These are phyloP conservation scores for Coelastrella sp. DNA, from an alignment of 139 green algal species.

Conservation along the genomic window DNA sequence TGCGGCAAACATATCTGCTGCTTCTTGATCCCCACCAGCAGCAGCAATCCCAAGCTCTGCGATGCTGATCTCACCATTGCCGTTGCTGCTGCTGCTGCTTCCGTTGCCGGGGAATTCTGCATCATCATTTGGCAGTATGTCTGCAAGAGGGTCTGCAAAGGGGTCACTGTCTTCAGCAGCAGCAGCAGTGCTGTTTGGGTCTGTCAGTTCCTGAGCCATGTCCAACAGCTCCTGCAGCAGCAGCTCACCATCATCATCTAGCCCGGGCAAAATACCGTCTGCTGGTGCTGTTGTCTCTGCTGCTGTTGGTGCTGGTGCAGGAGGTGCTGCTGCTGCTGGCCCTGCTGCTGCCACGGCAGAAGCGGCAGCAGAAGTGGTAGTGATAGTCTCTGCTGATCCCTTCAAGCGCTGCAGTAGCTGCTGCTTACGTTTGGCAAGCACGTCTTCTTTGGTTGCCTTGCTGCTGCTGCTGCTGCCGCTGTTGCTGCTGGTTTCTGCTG, in stretches of 20 bases:
- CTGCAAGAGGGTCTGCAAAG: conserved; percentile 9
- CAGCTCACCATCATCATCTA: neutral
- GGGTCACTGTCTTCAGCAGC: conserved; percentile 3
- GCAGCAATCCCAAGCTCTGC: neutral
- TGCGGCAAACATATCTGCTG: conserved; percentile 6
- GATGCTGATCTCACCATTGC: neutral
- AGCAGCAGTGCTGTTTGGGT: neutral
- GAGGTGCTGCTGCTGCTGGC: conserved; percentile 13
- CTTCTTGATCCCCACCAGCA: conserved; percentile 10
- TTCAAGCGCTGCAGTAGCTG: conserved; percentile 39
- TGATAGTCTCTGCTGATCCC: neutral
- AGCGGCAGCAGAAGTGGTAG: neutral
- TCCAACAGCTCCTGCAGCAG: conserved; percentile 37
- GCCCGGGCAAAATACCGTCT: neutral
- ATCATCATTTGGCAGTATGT: neutral
- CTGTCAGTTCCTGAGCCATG: conserved; percentile 1
- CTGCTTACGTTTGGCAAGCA: conserved; percentile 15
- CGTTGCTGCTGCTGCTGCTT: conserved; percentile 8
- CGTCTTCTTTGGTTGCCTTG: neutral
- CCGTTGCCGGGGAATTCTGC: neutral
- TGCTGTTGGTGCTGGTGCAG: neutral
- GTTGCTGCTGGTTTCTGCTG: neutral
- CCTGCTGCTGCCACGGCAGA: neutral
- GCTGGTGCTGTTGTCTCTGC: neutral
- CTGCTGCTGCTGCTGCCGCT: neutral